Percentiles rank a stretch among this genome's conserved stretches.
Conservation (phyloP, 2,329 filamentous ascomycete species). For the Fusarium staphyleae region DNA sequence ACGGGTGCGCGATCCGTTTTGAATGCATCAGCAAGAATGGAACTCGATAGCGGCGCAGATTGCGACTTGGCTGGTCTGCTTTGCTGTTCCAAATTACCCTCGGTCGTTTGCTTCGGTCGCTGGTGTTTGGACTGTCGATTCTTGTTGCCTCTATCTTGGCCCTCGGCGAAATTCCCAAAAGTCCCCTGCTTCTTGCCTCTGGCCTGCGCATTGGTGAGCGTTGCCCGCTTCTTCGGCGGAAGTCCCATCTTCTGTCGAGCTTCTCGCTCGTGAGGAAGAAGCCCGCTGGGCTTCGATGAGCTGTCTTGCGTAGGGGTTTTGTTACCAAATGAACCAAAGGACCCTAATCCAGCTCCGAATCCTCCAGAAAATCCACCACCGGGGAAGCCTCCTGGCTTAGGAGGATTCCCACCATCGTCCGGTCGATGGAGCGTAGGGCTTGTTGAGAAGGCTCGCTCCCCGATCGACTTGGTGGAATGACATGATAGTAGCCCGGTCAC, state of each 20-base stretch:
- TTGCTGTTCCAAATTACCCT: slow-evolving; percentile 8
- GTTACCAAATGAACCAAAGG: slow-evolving; percentile 37
- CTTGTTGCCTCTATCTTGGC: slow-evolving; percentile 1
- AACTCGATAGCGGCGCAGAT: slow-evolving; percentile 35
- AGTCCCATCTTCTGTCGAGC: slow-evolving; percentile 44
- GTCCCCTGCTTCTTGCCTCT: slow-evolving; percentile 9
- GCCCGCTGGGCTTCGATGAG: slow-evolving; percentile 13
- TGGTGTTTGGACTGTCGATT: neutral
- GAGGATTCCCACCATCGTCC: slow-evolving; percentile 26
- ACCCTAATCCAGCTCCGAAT: slow-evolving; percentile 32
- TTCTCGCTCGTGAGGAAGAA: slow-evolving; percentile 51
- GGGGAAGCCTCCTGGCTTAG: slow-evolving; percentile 36
- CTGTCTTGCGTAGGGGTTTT: slow-evolving; percentile 10
- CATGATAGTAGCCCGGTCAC: slow-evolving; percentile 5
- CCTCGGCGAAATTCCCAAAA: neutral
- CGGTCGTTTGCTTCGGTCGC: slow-evolving; percentile 3
- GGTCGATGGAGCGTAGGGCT: slow-evolving; percentile 35
- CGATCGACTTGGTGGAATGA: slow-evolving; percentile 2
- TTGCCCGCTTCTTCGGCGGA: slow-evolving; percentile 23
- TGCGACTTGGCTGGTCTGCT: neutral
- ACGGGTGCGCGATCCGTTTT: slow-evolving; percentile 40
- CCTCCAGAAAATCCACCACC: slow-evolving; percentile 32
- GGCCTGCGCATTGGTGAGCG: slow-evolving; percentile 5
- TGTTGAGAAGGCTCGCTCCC: slow-evolving; percentile 41
- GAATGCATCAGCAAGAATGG: slow-evolving; percentile 46